Conservation (phyloP, 2,329 filamentous ascomycete genomes). For the Fusarium drepaniforme region DNA sequence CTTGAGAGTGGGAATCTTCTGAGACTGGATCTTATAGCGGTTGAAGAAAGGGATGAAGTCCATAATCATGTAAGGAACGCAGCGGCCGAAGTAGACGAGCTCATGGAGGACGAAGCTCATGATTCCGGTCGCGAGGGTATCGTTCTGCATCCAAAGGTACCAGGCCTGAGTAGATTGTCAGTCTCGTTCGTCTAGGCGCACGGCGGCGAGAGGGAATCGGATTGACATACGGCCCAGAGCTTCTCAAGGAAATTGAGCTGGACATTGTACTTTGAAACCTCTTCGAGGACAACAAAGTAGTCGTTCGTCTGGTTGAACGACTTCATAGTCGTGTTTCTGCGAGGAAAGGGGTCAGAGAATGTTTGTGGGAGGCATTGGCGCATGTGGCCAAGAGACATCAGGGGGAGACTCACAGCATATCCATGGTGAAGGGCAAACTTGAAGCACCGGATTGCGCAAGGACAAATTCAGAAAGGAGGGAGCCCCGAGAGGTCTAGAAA, state of each 20-base stretch:
- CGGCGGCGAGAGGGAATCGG: constrained; percentile 2
- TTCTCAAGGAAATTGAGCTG: constrained; percentile 88
- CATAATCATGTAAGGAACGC: constrained; percentile 91
- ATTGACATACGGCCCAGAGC: constrained; percentile 81
- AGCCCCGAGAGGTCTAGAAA: constrained; percentile 13
- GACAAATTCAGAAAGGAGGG: constrained; percentile 19
- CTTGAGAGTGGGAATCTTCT: constrained; percentile 90
- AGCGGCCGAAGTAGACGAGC: constrained; percentile 91
- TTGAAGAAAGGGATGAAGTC: constrained; percentile 89
- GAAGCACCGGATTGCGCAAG: constrained; percentile 1
- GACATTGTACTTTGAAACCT: constrained; percentile 80
- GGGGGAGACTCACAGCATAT: constrained; percentile 43
- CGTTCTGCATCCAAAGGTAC: constrained; percentile 99
- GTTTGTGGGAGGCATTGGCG: constrained; percentile 15
- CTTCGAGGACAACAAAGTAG: constrained; percentile 71
- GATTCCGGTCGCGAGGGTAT: constrained; percentile 95
- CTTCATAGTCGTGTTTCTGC: constrained; percentile 65
- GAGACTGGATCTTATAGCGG: constrained; percentile 92
- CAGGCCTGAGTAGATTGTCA: constrained; percentile 70
- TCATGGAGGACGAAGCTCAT: constrained; percentile 98
- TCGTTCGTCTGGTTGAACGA: constrained; percentile 62
- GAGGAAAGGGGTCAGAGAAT: constrained; percentile 28
- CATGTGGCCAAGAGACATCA: constrained; percentile 19
- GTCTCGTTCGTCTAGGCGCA: constrained; percentile 18
- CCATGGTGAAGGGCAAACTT: constrained; percentile 34